Evolutionary conservation across 176 grass and related monocot genomes (phyloP).

Genomic region (Otatea glauca): DNA sequence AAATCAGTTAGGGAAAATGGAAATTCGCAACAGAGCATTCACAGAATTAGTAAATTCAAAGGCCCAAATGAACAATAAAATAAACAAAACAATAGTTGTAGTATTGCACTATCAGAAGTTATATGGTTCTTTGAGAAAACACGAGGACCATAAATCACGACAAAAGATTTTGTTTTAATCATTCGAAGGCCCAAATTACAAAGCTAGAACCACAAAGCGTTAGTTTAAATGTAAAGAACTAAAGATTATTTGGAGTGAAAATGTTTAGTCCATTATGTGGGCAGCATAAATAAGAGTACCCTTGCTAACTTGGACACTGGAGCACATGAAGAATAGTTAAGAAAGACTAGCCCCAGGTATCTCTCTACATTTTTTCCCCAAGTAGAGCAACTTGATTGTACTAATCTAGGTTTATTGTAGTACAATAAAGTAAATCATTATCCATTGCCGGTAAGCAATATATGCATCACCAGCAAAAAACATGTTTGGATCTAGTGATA

Average conservation of each 20-base stretch:
- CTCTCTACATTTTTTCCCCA: background rate
- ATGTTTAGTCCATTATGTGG: background rate
- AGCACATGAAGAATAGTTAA: background rate
- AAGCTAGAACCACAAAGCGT: background rate
- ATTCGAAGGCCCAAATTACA: constrained; percentile 5
- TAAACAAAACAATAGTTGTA: constrained; percentile 16
- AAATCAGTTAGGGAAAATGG: constrained; percentile 3
- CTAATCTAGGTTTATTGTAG: constrained; percentile 16
- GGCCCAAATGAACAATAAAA: background rate
- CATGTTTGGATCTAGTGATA: background rate
- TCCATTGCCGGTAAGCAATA: background rate
- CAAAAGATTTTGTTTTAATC: constrained; percentile 7
- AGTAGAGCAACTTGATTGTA: background rate
- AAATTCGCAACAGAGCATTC: background rate
- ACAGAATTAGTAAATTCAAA: constrained; percentile 5
- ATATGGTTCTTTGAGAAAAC: background rate
- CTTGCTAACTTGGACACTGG: background rate
- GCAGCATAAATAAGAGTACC: constrained; percentile 9
- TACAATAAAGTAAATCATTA: constrained; percentile 7
- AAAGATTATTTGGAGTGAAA: constrained; percentile 19
- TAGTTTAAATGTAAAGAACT: constrained; percentile 17
- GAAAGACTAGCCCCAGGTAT: constrained; percentile 4
- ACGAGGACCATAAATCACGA: background rate
- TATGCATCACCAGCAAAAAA: background rate
- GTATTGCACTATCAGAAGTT: background rate